These are phyloP conservation scores for Geranium brycei DNA, from an alignment of 345 rosid species.

Conservation along the genomic window DNA sequence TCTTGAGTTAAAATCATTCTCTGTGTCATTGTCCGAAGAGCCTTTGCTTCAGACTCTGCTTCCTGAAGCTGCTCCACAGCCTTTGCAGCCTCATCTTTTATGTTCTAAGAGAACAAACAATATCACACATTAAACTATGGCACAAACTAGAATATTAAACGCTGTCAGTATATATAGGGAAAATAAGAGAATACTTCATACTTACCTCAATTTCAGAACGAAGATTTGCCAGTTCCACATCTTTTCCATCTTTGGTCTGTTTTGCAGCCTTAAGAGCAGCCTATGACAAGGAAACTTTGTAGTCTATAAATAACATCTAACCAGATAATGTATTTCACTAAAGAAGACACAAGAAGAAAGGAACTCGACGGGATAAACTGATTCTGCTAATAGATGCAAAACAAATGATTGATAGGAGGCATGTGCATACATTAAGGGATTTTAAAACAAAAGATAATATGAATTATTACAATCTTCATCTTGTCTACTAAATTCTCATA, in stretches of 20 bases:
- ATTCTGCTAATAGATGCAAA: not conserved
- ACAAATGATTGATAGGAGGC: not conserved
- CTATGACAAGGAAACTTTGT: slow-evolving; percentile 23
- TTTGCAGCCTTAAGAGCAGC: slow-evolving; percentile 86
- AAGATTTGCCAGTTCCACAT: slow-evolving; percentile 59
- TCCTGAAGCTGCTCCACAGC: slow-evolving; percentile 59
- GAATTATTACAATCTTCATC: not conserved
- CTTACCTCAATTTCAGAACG: slow-evolving; percentile 72
- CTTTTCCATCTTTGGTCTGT: slow-evolving; percentile 60
- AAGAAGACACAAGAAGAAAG: not conserved
- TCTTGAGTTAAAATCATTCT: slow-evolving; percentile 22
- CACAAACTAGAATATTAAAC: slow-evolving; percentile 3
- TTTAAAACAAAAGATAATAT: slow-evolving; percentile 4
- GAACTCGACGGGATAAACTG: not conserved
- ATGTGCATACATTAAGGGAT: not conserved
- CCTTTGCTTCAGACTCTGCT: slow-evolving; percentile 82
- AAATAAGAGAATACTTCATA: slow-evolving; percentile 2
- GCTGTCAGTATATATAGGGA: too few relatives aligned
- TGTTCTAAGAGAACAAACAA: slow-evolving; percentile 28
- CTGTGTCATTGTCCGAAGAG: slow-evolving; percentile 80
- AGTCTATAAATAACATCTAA: not conserved
- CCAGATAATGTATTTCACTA: not conserved
- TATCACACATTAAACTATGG: slow-evolving; percentile 12
- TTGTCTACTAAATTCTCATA: slow-evolving; percentile 3
- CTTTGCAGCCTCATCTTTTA: slow-evolving; percentile 58